Evolutionary conservation across 352 stramenopile species (phyloP).

Genomic region (Blastocystis sp.): DNA sequence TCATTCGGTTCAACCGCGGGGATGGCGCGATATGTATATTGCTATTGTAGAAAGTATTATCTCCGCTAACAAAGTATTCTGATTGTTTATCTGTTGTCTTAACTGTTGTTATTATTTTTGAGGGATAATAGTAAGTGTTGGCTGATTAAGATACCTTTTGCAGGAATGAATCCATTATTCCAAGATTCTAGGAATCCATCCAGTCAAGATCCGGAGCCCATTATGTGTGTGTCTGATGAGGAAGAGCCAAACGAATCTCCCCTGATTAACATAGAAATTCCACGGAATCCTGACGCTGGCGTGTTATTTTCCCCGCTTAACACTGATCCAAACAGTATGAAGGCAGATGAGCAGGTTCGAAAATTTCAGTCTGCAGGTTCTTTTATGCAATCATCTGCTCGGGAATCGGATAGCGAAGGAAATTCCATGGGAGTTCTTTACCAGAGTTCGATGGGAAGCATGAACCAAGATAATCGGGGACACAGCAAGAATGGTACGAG

Average conservation of each 20-base stretch:
- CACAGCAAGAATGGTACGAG: not conserved
- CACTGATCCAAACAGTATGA: not conserved
- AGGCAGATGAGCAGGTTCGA: not conserved
- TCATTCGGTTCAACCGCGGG: not conserved
- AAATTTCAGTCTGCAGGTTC: not conserved
- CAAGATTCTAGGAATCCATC: not conserved
- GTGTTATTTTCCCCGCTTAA: not conserved
- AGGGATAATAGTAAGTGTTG: not conserved
- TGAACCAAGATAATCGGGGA: not conserved
- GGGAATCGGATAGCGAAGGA: constrained; percentile 29
- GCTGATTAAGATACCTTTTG: not conserved
- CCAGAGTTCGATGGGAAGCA: constrained; percentile 37
- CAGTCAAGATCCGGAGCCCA: not conserved
- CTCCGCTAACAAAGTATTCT: not conserved
- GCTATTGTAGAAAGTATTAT: not conserved
- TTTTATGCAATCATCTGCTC: not conserved
- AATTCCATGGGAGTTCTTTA: constrained; percentile 50
- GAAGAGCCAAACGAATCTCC: not conserved
- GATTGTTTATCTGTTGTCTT: not conserved
- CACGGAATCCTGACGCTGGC: not conserved
- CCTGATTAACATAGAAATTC: not conserved
- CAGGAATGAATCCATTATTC: not conserved
- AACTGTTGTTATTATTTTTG: not conserved
- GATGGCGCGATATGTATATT: not conserved
- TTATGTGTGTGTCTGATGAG: not conserved